Evolutionary conservation across 768 basidiomycete species (phyloP), one percentile per base, ranked within the genome.

Genomic region (Kwoniella botswanensis): DNA sequence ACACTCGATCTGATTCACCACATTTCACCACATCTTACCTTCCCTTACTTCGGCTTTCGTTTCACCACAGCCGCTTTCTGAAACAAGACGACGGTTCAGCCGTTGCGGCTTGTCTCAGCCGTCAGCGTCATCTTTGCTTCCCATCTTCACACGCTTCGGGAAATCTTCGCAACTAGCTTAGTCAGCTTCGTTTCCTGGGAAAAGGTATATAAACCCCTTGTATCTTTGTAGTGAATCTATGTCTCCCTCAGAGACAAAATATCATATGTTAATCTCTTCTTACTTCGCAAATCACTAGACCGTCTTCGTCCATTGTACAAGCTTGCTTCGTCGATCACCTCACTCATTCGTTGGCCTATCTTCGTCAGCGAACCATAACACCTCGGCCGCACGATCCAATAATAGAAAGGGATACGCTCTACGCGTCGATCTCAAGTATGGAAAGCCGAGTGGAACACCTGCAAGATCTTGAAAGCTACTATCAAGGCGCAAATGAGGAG

Each of bases 211-310:
- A 50, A 46, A 18, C 46, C 46, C 46, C 46, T 50, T 50, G 46
- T 50, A 50, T 50, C 46, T 50, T 50, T 50, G 46, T 50, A 50
- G 46, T 50, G 46, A 50, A 50, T 50, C 46, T 50, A 50, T 50
- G 46, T 50, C 46, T 50, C 46, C 15, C 46, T 50, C 46, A 50
- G 46, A 50, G 46, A 50, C 46, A 50, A 50, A 50, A 17, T 50
- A 50, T 11, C 46, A 50, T 50, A 50, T 50, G 46, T 50, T 50
- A 50, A 17, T 50, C 46, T 50, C 46, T 50, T 50, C 46, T 50
- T 17, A 50, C 46, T 50, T 50, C 5, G 46, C 46, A 50, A 50
- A 4, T 17, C 46, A 15, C 6, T 50, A 50, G 10, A 50, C 46
- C 46, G 17, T 50, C 46, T 50, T 50, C 46, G 46, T 50, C 46